Base-by-base conservation (phyloP, 1,284 basidiomycete species). In the Veloboletus limbatus region DNA sequence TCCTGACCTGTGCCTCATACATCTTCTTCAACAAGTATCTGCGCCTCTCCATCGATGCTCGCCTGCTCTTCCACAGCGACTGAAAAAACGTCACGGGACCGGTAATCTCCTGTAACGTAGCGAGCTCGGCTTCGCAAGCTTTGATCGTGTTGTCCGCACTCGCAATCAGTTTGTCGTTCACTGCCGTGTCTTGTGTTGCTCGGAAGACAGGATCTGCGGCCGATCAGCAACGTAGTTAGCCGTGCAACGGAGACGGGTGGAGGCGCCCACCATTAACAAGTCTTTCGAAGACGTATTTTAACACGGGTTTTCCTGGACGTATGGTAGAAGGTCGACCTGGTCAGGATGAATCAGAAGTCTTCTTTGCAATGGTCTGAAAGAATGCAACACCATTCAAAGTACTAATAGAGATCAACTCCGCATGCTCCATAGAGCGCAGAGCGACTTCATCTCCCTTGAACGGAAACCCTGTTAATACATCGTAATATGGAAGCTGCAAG, bases 381-480 rank as follows among this genome's bases (percentile, higher is more conserved):
- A 31, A 40, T 9, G 44, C 10, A 14, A 53, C 45, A 81, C 91
- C 92, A 49, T 94, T 82, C 31, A 76, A 65, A 13, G 88, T 90
- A 8, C 75, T 76, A 38, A 99, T 87, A 1, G 82, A 75, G 52
- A 98, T 91, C 42, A 98, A 67, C 56, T 97, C 95, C 6, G 88
- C 85, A 55, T 91, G 87, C 62, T 97, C 96, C 79, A 99, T 83
- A 21, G 78, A 81, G 53, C 92, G 80, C 51, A 99, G 65, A 5
- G 90, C 76, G 11, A 73, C 70, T 62, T 97, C 94, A 57, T 94
- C 85, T 16, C 88, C 91, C 65, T 94, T 97, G 82, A 97, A 98
- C 1, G 91, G 92, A 62, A 87, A 88, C 43, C 91, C 85, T 47
- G 88, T 69, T 44, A 99, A 71, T 8, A 92, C 73, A 31, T 92